phyloP scores from a whole-genome alignment of 2,329 filamentous ascomycete species.

The Colletotrichum coccodes region DNA sequence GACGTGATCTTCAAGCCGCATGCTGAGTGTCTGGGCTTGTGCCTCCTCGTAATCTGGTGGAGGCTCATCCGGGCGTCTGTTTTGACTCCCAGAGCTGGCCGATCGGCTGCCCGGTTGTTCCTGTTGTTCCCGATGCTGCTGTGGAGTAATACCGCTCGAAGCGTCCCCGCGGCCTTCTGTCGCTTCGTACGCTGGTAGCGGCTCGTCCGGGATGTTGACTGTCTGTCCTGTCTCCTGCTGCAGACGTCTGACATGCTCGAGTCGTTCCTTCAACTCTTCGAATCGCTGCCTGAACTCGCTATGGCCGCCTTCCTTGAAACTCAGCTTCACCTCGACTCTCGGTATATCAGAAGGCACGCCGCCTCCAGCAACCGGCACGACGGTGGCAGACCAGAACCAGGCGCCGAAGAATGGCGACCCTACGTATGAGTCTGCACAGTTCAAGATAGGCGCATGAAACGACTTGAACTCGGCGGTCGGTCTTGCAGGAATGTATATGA shows the following conservation, averaged over 20 bases:
- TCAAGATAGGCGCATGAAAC: constrained; percentile 88
- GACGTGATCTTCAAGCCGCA: constrained; percentile 74
- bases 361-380: constrained; percentile 84
- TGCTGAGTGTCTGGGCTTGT: constrained; percentile 75
- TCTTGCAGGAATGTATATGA: constrained; percentile 86
- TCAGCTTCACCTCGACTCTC: constrained; percentile 83
- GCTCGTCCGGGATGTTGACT: constrained; percentile 80
- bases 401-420: constrained; percentile 92
- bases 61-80: constrained; percentile 73
- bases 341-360: constrained; percentile 80
- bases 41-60: constrained; percentile 94
- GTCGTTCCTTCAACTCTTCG: constrained; percentile 84
- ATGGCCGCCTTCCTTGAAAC: constrained; percentile 95
- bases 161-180: constrained; percentile 47
- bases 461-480: constrained; percentile 80
- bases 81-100: constrained; percentile 48
- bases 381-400: constrained; percentile 86
- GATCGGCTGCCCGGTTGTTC: constrained; percentile 44
- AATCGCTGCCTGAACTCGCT: constrained; percentile 89
- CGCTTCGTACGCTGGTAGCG: constrained; percentile 87
- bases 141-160: constrained; percentile 43
- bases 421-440: constrained; percentile 86
- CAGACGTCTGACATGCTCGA: constrained; percentile 83
- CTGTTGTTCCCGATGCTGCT: constrained; percentile 33
- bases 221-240: constrained; percentile 73